Base-by-base conservation (phyloP, 208 protist species). In the Trypanosoma congolense region DNA sequence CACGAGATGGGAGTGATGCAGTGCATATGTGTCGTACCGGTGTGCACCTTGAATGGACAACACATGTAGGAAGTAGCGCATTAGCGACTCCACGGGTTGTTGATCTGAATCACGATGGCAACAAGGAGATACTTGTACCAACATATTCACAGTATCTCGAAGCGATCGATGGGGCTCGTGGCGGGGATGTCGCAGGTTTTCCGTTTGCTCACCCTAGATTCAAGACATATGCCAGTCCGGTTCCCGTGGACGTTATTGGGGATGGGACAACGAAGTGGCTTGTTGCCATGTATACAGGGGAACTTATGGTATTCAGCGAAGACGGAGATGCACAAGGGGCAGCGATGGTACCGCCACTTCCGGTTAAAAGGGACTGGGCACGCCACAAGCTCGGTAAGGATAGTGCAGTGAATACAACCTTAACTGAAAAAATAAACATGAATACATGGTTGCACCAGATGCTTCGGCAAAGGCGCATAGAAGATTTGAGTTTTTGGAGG, bases 211-310 rank as follows among this genome's bases (percentile, higher is more conserved):
- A 92, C 25, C 70, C 77, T 0, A 62, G 68, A 4, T 82, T 93
- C 43, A 77, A 80, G 41, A 92, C 88, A 1, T 83, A 92, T 43
- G 64, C 87, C 4, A 90, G 73, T 42, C 87, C 90, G 10, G 63
- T 96, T 8, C 68, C 89, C 1, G 75, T 91, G 14, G 88, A 96
- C 60, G 70, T 95, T 18, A 74, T 93, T 40, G 73, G 71, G 4
- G 89, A 97, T 57, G 85, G 80, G 2, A 65, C 66, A 25, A 85
- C 76, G 21, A 87, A 96, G 31, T 83, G 93, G 64, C 71, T 97
- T 28, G 65, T 96, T 0, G 61, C 83, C 12, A 88, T 92, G 41
- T 86, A 84, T 50, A 90, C 72, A 18, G 93, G 83, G 3, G 90
- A 96, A 56, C 71, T 97, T 3, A 51, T 97, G 28, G 67, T 96